These are phyloP conservation scores for Syncephalastrum racemosum DNA, from an alignment of 371 early-diverging fungal species.

Conservation along the genomic window DNA sequence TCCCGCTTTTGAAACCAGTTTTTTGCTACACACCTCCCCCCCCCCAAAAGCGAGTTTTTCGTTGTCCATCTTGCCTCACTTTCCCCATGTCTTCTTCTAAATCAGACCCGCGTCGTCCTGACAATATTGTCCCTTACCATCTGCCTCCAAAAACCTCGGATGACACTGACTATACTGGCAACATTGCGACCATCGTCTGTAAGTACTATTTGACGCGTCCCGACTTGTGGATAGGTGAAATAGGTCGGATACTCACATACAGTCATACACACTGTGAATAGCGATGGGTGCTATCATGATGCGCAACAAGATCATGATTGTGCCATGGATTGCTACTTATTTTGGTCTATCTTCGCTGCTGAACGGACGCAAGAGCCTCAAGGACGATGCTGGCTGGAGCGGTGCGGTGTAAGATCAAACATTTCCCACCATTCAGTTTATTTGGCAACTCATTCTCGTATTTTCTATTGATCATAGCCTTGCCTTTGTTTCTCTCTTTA, in stretches of 20 bases:
- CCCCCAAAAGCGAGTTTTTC: slow-evolving; percentile 1
- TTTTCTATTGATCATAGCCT: slow-evolving; percentile 19
- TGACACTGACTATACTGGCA: slow-evolving; percentile 30
- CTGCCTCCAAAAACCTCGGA: slow-evolving; percentile 29
- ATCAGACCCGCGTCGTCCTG: slow-evolving; percentile 44
- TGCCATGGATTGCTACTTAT: slow-evolving; percentile 48
- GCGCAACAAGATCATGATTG: slow-evolving; percentile 32
- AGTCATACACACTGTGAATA: slow-evolving; percentile 6
- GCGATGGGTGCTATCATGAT: slow-evolving; percentile 47
- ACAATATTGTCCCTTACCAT: slow-evolving; percentile 44
- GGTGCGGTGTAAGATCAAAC: slow-evolving; percentile 35
- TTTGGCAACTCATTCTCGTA: background rate
- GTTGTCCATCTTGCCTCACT: no score
- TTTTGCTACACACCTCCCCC: background rate
- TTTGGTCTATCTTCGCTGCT: slow-evolving; percentile 40
- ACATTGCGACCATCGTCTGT: slow-evolving; percentile 40
- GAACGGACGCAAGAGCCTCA: slow-evolving; percentile 39
- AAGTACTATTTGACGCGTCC: slow-evolving; percentile 13
- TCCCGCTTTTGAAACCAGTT: background rate
- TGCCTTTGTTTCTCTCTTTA: slow-evolving; percentile 36
- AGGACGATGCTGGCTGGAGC: slow-evolving; percentile 33
- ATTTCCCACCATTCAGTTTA: no score
- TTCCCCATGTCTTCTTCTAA: slow-evolving; percentile 35
- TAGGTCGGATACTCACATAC: slow-evolving; percentile 2
- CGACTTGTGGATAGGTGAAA: background rate